phyloP scores from a whole-genome alignment of 1,139 yeast genomes.

The Casaregolazyma lundiana region DNA sequence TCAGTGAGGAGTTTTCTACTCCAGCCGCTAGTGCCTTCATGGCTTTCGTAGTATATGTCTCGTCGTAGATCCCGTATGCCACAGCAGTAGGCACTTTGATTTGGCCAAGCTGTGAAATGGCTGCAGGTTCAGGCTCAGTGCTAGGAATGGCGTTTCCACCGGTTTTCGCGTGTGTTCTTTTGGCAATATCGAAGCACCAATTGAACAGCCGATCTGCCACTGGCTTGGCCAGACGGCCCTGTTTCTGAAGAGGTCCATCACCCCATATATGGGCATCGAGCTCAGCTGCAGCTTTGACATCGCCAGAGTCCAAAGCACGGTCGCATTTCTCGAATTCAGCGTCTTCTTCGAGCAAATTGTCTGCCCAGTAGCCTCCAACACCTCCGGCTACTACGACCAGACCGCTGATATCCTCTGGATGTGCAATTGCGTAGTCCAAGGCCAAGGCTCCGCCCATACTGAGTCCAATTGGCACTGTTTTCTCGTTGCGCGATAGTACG shows the following conservation, averaged over 20 bases:
- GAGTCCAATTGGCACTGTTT: conserved; percentile 5
- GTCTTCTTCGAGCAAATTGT: conserved; percentile 2
- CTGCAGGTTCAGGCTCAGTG: neutral
- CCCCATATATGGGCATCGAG: conserved; percentile 9
- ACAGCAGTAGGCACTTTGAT: neutral
- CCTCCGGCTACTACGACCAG: conserved; percentile 7
- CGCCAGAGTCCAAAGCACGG: neutral
- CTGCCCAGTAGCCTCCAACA: conserved; percentile 2
- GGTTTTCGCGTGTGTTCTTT: neutral
- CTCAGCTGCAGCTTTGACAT: conserved; percentile 1
- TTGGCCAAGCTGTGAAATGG: neutral
- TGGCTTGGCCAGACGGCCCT: conserved; percentile 4
- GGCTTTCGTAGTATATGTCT: neutral
- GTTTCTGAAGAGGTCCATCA: conserved; percentile 7
- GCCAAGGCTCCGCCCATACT: conserved; percentile 9
- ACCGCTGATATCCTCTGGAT: conserved; percentile 7
- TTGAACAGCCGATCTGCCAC: conserved; percentile 2
- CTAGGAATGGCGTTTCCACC: neutral
- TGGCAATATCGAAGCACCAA: conserved; percentile 4
- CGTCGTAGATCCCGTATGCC: neutral
- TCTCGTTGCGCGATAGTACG: neutral
- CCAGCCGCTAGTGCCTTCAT: neutral
- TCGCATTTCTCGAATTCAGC: neutral
- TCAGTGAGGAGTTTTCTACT: neutral
- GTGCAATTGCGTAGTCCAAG: conserved; percentile 4